Evolutionary conservation across 139 green algal species (phyloP).

Genomic region (Bryopsis sp.): DNA sequence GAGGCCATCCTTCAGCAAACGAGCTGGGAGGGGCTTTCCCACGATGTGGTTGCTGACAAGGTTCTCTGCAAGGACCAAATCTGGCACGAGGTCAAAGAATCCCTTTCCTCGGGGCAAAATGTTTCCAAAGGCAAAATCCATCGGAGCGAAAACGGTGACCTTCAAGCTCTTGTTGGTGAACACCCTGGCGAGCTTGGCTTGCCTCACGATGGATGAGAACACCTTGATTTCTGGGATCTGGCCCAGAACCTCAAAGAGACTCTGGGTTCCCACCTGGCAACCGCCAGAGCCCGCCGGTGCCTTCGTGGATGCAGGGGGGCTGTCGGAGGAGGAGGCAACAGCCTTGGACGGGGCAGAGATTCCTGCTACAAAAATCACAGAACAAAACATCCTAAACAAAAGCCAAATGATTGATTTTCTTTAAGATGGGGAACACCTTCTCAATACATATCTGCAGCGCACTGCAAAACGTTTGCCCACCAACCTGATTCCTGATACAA

Average conservation of each 20-base stretch:
- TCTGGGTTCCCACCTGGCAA: background rate
- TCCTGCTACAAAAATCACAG: too few relatives aligned
- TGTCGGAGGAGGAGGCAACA: too few relatives aligned
- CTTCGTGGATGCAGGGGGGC: too few relatives aligned
- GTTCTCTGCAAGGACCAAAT: background rate
- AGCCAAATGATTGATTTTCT: too few relatives aligned
- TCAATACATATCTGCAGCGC: too few relatives aligned
- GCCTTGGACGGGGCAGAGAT: too few relatives aligned
- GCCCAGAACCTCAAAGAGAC: background rate
- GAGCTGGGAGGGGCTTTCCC: background rate
- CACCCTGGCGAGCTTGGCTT: background rate
- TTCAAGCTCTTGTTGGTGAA: background rate
- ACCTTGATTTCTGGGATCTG: background rate
- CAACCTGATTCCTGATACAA: too few relatives aligned
- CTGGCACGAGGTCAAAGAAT: slow-evolving; percentile 12
- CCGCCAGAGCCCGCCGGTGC: too few relatives aligned
- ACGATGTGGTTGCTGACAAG: slow-evolving; percentile 10
- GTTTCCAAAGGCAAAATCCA: background rate
- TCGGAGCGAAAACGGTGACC: slow-evolving; percentile 8
- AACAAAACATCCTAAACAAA: too few relatives aligned
- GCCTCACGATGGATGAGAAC: background rate
- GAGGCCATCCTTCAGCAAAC: background rate
- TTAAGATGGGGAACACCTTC: too few relatives aligned
- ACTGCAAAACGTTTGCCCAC: too few relatives aligned
- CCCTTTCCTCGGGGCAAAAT: background rate